Evolutionary conservation across 2,329 filamentous ascomycete genomes (phyloP).

Genomic region (Chaetomiaceae sp.): DNA sequence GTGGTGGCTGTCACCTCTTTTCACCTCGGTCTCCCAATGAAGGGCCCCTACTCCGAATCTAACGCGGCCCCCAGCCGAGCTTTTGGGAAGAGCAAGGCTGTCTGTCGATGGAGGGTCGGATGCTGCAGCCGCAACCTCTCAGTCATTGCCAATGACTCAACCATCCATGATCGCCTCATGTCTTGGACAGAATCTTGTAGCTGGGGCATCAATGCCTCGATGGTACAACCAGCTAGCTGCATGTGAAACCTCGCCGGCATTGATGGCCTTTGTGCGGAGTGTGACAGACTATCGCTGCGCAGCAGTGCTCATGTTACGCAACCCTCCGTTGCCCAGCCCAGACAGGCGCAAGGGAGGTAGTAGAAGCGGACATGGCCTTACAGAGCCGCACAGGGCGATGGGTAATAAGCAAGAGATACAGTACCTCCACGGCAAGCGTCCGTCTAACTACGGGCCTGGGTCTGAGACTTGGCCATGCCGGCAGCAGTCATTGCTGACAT

Average conservation of each 20-base stretch:
- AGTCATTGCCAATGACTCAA: no score
- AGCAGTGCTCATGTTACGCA: background rate
- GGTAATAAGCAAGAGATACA: background rate
- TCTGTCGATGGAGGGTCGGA: background rate
- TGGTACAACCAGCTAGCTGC: background rate
- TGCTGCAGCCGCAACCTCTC: background rate
- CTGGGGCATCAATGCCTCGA: background rate
- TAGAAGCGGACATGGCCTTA: background rate
- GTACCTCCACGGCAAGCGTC: no score
- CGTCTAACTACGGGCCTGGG: background rate
- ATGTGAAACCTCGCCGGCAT: background rate
- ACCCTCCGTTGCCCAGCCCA: background rate
- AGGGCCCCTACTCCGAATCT: no score
- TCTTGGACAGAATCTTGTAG: no score
- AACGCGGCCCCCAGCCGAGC: no score
- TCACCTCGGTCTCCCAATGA: background rate
- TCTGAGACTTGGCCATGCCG: background rate
- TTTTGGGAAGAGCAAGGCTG: background rate
- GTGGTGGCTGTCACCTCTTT: no score
- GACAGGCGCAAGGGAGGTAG: background rate
- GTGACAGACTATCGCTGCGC: background rate
- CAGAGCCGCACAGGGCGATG: background rate
- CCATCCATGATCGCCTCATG: background rate
- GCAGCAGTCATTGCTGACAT: no score
- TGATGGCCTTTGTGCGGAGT: background rate